A percentile compares a stretch with the other conserved stretches of the same genome.
Conservation (phyloP, 2,329 filamentous ascomycete genomes). For the Monosporascus sp. region DNA sequence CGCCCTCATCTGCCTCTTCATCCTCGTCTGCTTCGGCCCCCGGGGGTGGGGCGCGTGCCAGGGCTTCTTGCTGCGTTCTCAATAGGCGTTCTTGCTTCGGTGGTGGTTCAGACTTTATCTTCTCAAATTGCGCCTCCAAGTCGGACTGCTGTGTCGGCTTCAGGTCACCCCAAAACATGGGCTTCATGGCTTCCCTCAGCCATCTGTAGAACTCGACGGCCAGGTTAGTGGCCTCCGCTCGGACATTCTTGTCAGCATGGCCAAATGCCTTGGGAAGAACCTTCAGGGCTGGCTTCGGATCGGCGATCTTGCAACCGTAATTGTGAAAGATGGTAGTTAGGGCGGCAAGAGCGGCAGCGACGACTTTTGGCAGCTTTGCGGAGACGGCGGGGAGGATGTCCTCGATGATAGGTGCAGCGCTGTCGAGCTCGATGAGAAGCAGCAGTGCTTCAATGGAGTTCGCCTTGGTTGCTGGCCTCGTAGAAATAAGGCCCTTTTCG, state of each 20-base stretch:
- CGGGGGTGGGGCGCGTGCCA: slow-evolving; percentile 60
- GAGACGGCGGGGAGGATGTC: slow-evolving; percentile 61
- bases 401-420: slow-evolving; percentile 78
- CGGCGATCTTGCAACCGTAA: slow-evolving; percentile 89
- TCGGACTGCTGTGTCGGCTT: slow-evolving; percentile 95
- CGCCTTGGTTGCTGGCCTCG: slow-evolving; percentile 81
- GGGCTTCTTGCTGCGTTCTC: slow-evolving; percentile 80
- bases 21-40: slow-evolving; percentile 53
- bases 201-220: slow-evolving; percentile 94
- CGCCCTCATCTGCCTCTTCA: slow-evolving; percentile 52
- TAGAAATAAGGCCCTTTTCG: slow-evolving; percentile 87
- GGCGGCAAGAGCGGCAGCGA: slow-evolving; percentile 40
- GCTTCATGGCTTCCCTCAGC: slow-evolving; percentile 96
- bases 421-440: slow-evolving; percentile 85
- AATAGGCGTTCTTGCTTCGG: slow-evolving; percentile 89
- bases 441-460: slow-evolving; percentile 81
- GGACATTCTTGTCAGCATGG: slow-evolving; percentile 96
- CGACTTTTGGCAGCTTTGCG: slow-evolving; percentile 35
- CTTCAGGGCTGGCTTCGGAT: slow-evolving; percentile 89
- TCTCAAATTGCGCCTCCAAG: slow-evolving; percentile 89
- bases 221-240: slow-evolving; percentile 85
- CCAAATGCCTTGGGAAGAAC: slow-evolving; percentile 84
- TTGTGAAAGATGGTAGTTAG: slow-evolving; percentile 84
- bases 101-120: slow-evolving; percentile 76
- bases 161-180: slow-evolving; percentile 91